Evolutionary conservation across 805 yeast genomes (phyloP).

Genomic region (Candida coquimbonensis): DNA sequence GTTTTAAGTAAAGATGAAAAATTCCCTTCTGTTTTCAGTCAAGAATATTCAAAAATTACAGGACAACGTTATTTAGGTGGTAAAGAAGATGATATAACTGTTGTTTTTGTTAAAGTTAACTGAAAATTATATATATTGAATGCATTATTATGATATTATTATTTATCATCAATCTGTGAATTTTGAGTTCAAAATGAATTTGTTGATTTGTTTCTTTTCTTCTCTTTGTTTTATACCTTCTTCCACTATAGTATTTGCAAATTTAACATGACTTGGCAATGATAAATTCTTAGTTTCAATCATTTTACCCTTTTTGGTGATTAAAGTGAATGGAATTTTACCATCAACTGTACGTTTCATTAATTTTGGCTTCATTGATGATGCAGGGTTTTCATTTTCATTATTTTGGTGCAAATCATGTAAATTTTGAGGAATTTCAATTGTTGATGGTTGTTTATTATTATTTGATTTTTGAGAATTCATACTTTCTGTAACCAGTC

Average conservation of each 20-base stretch:
- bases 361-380: slow-evolving; percentile 15
- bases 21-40: slow-evolving; percentile 82
- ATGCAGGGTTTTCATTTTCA: neutral
- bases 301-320: slow-evolving; percentile 48
- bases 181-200: slow-evolving; percentile 38
- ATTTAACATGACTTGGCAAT: slow-evolving; percentile 47
- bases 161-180: slow-evolving; percentile 22
- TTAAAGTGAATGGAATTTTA: slow-evolving; percentile 41
- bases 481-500: slow-evolving; percentile 45
- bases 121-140: neutral
- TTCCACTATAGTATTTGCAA: slow-evolving; percentile 45
- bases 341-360: slow-evolving; percentile 3
- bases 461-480: slow-evolving; percentile 20
- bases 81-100: slow-evolving; percentile 91
- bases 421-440: slow-evolving; percentile 14
- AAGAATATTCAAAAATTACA: slow-evolving; percentile 57
- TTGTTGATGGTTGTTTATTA: neutral
- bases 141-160: too few relatives aligned
- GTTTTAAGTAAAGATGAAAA: slow-evolving; percentile 63
- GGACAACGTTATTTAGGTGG: slow-evolving; percentile 80
- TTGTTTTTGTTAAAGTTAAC: slow-evolving; percentile 51
- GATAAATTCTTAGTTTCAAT: slow-evolving; percentile 36
- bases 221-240: slow-evolving; percentile 43
- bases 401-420: neutral
- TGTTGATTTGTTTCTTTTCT: slow-evolving; percentile 52